Evolutionary conservation across 108 stramenopile species (phyloP).

Genomic region (Cyclotella baltica): DNA sequence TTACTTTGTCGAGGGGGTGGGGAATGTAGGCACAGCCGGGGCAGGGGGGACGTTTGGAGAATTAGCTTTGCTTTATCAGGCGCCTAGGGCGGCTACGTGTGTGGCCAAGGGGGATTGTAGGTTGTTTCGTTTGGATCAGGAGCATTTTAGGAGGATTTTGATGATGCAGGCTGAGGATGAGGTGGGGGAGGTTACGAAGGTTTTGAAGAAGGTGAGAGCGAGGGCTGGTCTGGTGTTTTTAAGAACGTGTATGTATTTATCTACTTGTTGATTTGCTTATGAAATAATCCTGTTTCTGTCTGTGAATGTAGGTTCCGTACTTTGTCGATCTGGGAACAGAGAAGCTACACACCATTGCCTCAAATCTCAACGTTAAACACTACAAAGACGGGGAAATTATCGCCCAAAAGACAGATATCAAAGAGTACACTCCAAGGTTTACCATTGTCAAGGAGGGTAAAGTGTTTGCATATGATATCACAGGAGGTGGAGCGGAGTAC

Average conservation of each 20-base stretch:
- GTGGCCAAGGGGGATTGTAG: slow-evolving; percentile 58
- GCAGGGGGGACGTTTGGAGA: slow-evolving; percentile 90
- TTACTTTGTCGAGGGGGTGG: slow-evolving; percentile 75
- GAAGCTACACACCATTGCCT: slow-evolving; percentile 59
- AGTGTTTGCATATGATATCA: slow-evolving; percentile 56
- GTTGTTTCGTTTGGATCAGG: slow-evolving; percentile 82
- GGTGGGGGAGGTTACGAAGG: slow-evolving; percentile 69
- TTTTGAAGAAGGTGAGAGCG: slow-evolving; percentile 66
- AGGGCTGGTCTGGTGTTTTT: no score
- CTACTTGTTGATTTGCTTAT: no score
- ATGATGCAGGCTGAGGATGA: slow-evolving; percentile 62
- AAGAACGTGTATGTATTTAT: no score
- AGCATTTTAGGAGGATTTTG: slow-evolving; percentile 79
- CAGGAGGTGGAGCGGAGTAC: slow-evolving; percentile 48
- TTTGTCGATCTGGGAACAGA: slow-evolving; percentile 61
- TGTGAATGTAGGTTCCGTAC: no score
- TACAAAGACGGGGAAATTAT: slow-evolving; percentile 74
- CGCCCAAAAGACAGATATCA: slow-evolving; percentile 53
- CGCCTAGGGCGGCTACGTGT: slow-evolving; percentile 92
- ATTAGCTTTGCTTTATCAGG: slow-evolving; percentile 92
- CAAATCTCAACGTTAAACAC: slow-evolving; percentile 46
- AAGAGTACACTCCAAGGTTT: slow-evolving; percentile 54
- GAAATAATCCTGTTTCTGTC: no score
- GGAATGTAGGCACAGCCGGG: slow-evolving; percentile 69
- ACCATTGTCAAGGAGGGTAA: slow-evolving; percentile 79